Base-by-base conservation (phyloP, 1,284 basidiomycete genomes). In the Microbotryum lychnidis-dioicae region DNA sequence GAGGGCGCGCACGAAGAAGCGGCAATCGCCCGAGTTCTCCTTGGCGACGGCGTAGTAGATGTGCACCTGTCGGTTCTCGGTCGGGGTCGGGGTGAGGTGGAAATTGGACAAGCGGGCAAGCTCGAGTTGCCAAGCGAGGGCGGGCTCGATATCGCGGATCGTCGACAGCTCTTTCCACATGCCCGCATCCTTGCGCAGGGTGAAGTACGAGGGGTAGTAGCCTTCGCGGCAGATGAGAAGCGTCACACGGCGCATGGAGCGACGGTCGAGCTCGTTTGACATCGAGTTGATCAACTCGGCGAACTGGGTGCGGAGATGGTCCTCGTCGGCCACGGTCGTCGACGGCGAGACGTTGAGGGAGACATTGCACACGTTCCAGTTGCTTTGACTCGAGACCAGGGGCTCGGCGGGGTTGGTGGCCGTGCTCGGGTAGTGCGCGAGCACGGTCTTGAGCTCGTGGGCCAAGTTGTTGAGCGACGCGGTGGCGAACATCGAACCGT, bases 141-240 rank as follows among this genome's bases (percentile, higher is more conserved):
- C 96, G 31, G 96, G 96, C 76, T 99, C 96, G 67, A 97, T 92
- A 80, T 98, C 97, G 76, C 94, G 87, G 75, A 99, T 96, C 14
- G 92, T 87, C 74, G 91, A 85, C 76, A 97, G 91, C 81, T 98
- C 96, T 64, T 81, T 83, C 96, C 96, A 99, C 20, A 76, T 75
- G 29, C 84, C 86, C 54, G 84, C 76, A 71, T 82, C 80, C 61
- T 86, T 82, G 65, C 96, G 88, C 51, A 97, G 79, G 52, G 96
- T 98, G 79, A 87, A 90, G 80, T 94, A 98, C 73, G 88, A 85
- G 9, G 96, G 96, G 77, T 98, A 98, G 74, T 88, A 84, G 61
- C 89, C 88, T 60, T 83, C 86, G 66, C 90, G 85, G 79, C 93
- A 97, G 71, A 98, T 86, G 68, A 97, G 80, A 75, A 94, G 84